Conservation (phyloP, 2,329 filamentous ascomycete species). For the Aspergillus sp. region DNA sequence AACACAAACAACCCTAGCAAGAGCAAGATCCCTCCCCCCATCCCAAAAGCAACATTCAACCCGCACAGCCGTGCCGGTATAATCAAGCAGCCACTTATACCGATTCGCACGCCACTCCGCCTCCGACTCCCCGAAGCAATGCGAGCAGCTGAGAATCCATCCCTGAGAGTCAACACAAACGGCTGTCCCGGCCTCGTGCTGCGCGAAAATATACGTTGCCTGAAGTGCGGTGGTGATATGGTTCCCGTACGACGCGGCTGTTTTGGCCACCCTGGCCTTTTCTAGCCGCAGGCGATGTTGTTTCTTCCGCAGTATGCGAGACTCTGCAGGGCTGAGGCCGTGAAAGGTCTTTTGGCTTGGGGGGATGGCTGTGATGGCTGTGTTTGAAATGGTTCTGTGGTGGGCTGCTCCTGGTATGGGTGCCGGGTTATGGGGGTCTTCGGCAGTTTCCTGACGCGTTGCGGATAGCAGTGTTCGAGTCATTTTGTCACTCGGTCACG, state of each 20-base stretch:
- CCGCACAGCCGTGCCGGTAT: conserved; percentile 40
- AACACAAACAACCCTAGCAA: conserved; percentile 43
- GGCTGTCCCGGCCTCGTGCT: conserved; percentile 52
- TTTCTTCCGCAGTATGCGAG: neutral
- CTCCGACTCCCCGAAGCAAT: conserved; percentile 49
- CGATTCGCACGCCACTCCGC: conserved; percentile 24
- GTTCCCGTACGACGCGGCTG: neutral
- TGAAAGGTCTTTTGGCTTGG: neutral
- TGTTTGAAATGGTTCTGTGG: neutral
- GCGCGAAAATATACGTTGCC: conserved; percentile 47
- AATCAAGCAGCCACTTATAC: conserved; percentile 46
- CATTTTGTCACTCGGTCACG: too few species aligned
- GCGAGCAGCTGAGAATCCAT: conserved; percentile 52
- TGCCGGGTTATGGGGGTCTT: accelerated
- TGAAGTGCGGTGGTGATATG: neutral
- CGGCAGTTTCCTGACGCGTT: too few species aligned
- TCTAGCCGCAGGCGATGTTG: neutral
- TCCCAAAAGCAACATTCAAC: conserved; percentile 47
- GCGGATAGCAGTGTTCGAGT: too few species aligned
- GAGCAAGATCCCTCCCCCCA: conserved; percentile 45
- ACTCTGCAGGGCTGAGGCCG: neutral
- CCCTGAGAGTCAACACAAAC: conserved; percentile 49
- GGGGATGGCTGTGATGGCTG: neutral
- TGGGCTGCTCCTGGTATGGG: too few species aligned
- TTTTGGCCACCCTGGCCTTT: neutral